Base-by-base conservation (phyloP, 1,284 basidiomycete species). In the Pisolithus thermaeus region DNA sequence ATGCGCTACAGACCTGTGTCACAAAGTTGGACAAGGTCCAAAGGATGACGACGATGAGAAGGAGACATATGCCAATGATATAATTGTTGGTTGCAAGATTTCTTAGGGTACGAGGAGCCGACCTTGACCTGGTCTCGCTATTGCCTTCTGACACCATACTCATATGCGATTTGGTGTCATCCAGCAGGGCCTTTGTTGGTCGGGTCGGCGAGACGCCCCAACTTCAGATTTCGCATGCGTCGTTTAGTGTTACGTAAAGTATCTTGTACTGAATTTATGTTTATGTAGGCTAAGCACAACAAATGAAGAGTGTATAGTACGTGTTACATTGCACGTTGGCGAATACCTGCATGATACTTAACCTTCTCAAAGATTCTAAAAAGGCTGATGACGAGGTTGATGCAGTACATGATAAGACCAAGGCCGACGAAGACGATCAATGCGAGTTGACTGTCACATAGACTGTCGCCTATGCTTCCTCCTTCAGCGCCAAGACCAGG, bases 281-380 rank as follows among this genome's bases (percentile, higher is more conserved):
- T 20, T 20, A 4, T 27, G 28, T 28, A 28, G 28, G 28, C 2
- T 28, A 28, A 28, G 28, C 28, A 28, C 28, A 28, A 2, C 7
- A 28, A 28, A 28, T 7, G 28, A 30, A 30, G 28, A 2, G 8
- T 30, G 11, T 35, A 14, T 14, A 35, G 12, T 35, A 35, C 32
- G 32, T 12, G 27, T 27, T 28, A 40, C 56, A 46, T 56, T 47
- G 52, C 38, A 46, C 54, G 54, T 45, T 55, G 61, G 36, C 62
- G 61, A 38, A 57, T 56, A 23, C 65, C 65, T 4, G 62, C 66
- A 52, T 74, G 74, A 56, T 75, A 83, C 69, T 91, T 90, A 56
- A 92, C 87, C 71, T 92, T 92, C 66, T 90, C 86, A 59, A 93
- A 90, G 55, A 93, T 91, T 56, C 90, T 75, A 69, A 84, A 92